Conservation (phyloP, 257 asterid species). For the Phtheirospermum japonicum region DNA sequence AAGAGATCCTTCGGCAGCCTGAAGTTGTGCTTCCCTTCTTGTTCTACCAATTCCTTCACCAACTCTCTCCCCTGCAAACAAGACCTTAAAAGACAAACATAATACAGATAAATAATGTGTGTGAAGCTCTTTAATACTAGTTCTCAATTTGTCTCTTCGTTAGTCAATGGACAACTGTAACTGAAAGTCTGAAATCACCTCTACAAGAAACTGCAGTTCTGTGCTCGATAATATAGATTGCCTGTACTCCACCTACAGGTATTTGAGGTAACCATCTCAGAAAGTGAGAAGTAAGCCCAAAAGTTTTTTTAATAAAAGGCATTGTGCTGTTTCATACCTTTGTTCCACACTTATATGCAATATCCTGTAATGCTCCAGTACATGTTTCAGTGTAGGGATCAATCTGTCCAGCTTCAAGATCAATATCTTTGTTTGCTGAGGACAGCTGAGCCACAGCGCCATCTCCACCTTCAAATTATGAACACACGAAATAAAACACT, state of each 20-base stretch:
- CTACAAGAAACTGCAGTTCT: conserved; percentile 62
- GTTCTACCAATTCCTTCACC: conserved; percentile 88
- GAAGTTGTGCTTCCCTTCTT: conserved; percentile 83
- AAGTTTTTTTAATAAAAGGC: conserved; percentile 5
- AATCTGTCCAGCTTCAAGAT: conserved; percentile 75
- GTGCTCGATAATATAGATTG: conserved; percentile 46
- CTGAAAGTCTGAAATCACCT: conserved; percentile 48
- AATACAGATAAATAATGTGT: not conserved
- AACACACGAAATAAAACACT: conserved; percentile 22
- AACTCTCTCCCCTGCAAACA: conserved; percentile 83
- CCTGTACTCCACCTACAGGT: conserved; percentile 79
- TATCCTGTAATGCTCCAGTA: conserved; percentile 69
- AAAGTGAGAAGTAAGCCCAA: conserved; percentile 22
- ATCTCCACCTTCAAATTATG: conserved; percentile 56
- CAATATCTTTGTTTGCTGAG: conserved; percentile 54
- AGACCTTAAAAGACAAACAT: conserved; percentile 52
- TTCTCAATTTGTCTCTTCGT: conserved; percentile 20
- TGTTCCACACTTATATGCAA: conserved; percentile 83
- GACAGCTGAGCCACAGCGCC: conserved; percentile 53
- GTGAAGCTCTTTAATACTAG: not conserved
- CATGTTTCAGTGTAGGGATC: conserved; percentile 64
- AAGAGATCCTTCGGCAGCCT: conserved; percentile 84
- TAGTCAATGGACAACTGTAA: conserved; percentile 16
- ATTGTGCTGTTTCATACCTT: conserved; percentile 50
- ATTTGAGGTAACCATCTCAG: conserved; percentile 36